phyloP scores from a whole-genome alignment of 345 rosid genomes.

The Kernera saxatilis region DNA sequence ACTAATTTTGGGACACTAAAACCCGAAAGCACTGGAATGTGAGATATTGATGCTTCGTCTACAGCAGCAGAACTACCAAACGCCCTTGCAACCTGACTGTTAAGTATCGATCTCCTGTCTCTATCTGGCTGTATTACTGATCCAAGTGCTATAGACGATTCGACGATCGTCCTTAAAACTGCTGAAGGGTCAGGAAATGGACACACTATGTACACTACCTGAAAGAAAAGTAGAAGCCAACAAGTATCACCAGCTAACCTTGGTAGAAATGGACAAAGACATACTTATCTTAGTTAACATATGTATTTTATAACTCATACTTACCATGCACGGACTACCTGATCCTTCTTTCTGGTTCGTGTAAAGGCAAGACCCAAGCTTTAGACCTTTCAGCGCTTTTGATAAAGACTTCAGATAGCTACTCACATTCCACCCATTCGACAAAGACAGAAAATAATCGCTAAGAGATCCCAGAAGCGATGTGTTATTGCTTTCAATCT shows the following conservation, averaged over 20 bases:
- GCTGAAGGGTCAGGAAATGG: constrained; percentile 98
- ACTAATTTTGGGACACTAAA: constrained; percentile 80
- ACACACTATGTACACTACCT: constrained; percentile 98
- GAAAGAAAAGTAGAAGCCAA: constrained; percentile 20
- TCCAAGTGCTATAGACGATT: constrained; percentile 89
- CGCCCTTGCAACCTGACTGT: constrained; percentile 85
- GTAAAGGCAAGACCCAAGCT: constrained; percentile 54
- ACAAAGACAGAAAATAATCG: constrained; percentile 92
- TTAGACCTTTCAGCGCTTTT: constrained; percentile 74
- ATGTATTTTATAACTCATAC: constrained; percentile 23
- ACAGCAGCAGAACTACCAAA: constrained; percentile 75
- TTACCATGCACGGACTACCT: constrained; percentile 69
- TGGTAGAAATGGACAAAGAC: constrained; percentile 3
- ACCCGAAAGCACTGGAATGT: constrained; percentile 79
- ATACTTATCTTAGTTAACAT: neutral
- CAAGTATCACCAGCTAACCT: constrained; percentile 11
- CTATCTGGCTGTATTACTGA: constrained; percentile 61
- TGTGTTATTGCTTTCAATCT: constrained; percentile 87
- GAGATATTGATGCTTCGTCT: constrained; percentile 83
- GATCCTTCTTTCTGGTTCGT: constrained; percentile 85
- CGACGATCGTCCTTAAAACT: constrained; percentile 74
- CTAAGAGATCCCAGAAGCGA: constrained; percentile 97
- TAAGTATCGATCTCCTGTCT: constrained; percentile 59
- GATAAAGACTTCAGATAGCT: constrained; percentile 95
- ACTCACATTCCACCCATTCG: constrained; percentile 95